Evolutionary conservation across 805 yeast species (phyloP).

Genomic region (Candida ulmi): DNA sequence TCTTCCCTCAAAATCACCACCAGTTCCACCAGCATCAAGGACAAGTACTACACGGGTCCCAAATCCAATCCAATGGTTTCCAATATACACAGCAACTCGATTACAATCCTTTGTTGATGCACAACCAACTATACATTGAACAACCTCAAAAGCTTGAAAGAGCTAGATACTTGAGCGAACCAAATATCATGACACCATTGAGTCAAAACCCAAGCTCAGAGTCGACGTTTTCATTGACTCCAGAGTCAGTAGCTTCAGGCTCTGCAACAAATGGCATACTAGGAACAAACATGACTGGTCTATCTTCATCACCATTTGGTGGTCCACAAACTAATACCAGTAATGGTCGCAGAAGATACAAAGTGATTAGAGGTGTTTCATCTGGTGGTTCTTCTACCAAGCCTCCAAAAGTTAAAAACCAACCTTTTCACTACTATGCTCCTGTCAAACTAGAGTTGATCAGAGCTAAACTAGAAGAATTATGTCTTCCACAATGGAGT

Average conservation of each 20-base stretch:
- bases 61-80: too few species aligned
- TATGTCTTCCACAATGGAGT: constrained; percentile 50
- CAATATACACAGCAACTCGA: not conserved
- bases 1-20: not conserved
- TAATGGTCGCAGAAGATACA: constrained; percentile 19
- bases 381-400: constrained; percentile 53
- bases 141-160: constrained; percentile 5
- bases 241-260: constrained; percentile 9
- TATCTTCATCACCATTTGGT: too few species aligned
- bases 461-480: constrained; percentile 40
- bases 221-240: constrained; percentile 13
- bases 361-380: constrained; percentile 49
- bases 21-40: not conserved
- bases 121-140: constrained; percentile 1
- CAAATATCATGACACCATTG: constrained; percentile 7
- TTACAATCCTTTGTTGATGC: not conserved
- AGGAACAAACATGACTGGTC: constrained; percentile 4
- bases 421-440: constrained; percentile 25
- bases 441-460: constrained; percentile 45
- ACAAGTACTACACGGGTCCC: too few species aligned
- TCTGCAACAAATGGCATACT: constrained; percentile 2
- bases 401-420: constrained; percentile 39
- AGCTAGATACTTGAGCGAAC: constrained; percentile 11
- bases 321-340: too few species aligned
- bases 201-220: constrained; percentile 1